Evolutionary conservation across 805 yeast genomes (phyloP), one percentile per base, ranked within the genome.

Genomic region (Sungouiozyma intestinalis): DNA sequence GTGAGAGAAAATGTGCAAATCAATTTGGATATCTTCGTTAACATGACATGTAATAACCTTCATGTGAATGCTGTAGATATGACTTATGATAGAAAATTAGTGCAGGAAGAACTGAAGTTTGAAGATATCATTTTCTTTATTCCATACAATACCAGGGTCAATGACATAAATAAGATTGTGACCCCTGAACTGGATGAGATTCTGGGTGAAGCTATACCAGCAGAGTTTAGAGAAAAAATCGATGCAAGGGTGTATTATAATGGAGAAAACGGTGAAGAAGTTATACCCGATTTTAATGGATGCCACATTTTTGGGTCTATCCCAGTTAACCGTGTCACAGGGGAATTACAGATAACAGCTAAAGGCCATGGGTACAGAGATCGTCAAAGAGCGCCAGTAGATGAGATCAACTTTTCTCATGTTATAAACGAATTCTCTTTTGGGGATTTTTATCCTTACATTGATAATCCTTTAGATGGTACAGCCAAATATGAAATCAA

Each of bases 361-460:
- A 78, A 74, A 51, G 94, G 94, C 0, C 65, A 66, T 48, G 88
- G 85, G 1, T 79, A 79, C 47, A 50, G 63, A 33, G 79, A 72
- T 46, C 38, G 39, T 16, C 49, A 49, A 16, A 62, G 74, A 44
- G 65, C 74, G 37, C 62, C 63, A 35, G 68, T 72, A 9, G 76
- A 76, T 33, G 63, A 71, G 17, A 63, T 85, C 45, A 84, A 90
- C 55, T 82, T 90, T 57, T 74, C 95, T 1, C 98, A 92, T 62
- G 76, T 77, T 4, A 80, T 92, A 45, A 75, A 76, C 45, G 97
- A 90, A 60, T 76, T 87, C 48, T 86, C 97, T 9, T 90, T 80
- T 63, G 98, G 98, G 13, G 85, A 77, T 32, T 87, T 82, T 61
- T 87, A 77, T 55, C 97, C 98, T 3, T 81, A 74, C 51, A 70